Evolutionary conservation across 2,329 filamentous ascomycete genomes (phyloP), one percentile per base, ranked within the genome.

Genomic region (Aspergillaceae sp.): DNA sequence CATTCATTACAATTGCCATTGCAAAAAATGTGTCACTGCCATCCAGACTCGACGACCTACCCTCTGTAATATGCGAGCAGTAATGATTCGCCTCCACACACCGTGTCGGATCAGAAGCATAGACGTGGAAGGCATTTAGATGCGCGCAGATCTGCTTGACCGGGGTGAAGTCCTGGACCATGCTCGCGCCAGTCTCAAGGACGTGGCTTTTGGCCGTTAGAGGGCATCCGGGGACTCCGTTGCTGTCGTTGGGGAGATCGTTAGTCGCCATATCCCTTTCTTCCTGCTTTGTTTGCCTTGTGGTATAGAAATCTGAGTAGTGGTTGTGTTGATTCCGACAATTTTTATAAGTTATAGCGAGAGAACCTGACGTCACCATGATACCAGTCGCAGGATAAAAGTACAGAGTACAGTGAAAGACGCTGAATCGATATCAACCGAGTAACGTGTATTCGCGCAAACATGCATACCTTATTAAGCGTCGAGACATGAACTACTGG

Each of bases 121-220:
- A 92, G 41, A 83, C 80, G 59, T 94, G 88, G 59, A 90, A 90
- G n/a, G 86, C 87, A 57, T 92, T 90, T 1, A 94, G 74, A 60
- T 91, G 86, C 1, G 86, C 87, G 65, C 87, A 92, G 42, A 94
- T 77, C 44, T 80, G 78, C 57, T 87, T 83, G 5, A 87, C 67
- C 0, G 87, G 87, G 0, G 75, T 71, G 62, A 94, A 87, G 52
- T 69, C 63, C 46, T 71, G 67, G 10, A 64, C 50, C 33, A 60
- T 56, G 2, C 53, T 46, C 3, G 68, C 67, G 11, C 66, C 67
- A 7, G 60, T 60, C 46, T 70, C 66, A 11, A 71, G 61, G 1
- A 69, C 55, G 37, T 55, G 54, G 44, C 61, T 68, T 52, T 68
- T 67, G 34, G 55, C 52, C 5, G 61, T 59, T 8, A 60, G 56